Percentiles rank a stretch among this genome's conserved stretches.
Conservation (phyloP, 2,329 filamentous ascomycete genomes). For the Setomelanomma holmii region DNA sequence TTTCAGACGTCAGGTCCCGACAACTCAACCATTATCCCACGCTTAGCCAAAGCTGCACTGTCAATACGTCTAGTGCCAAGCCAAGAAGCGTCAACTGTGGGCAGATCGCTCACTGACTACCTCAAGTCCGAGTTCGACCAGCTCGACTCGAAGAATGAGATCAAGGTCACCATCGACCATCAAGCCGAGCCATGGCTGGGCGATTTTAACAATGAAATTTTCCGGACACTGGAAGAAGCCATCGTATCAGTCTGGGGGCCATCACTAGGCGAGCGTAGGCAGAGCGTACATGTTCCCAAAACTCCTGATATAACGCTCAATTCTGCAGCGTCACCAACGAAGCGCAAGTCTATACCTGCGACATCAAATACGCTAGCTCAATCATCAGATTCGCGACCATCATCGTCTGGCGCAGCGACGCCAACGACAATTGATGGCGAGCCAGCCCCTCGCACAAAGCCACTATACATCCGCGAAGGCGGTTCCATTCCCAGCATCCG, state of each 20-base stretch:
- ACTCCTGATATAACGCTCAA: slow-evolving; percentile 29
- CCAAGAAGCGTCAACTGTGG: slow-evolving; percentile 83
- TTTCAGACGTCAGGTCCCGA: slow-evolving; percentile 89
- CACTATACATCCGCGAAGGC: slow-evolving; percentile 93
- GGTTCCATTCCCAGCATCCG: slow-evolving; percentile 94
- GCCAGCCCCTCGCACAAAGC: slow-evolving; percentile 56
- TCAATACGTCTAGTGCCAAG: slow-evolving; percentile 93
- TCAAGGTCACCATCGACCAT: slow-evolving; percentile 87
- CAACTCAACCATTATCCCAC: slow-evolving; percentile 89
- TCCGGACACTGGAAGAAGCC: slow-evolving; percentile 84
- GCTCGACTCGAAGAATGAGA: slow-evolving; percentile 79
- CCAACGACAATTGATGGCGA: neutral
- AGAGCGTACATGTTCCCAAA: slow-evolving; percentile 8
- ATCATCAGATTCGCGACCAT: slow-evolving; percentile 24
- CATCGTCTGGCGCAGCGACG: slow-evolving; percentile 6
- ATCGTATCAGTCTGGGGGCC: slow-evolving; percentile 85
- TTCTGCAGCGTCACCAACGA: no score
- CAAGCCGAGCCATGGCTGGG: slow-evolving; percentile 96
- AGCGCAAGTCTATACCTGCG: slow-evolving; percentile 48
- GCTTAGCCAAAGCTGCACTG: slow-evolving; percentile 84
- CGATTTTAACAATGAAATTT: slow-evolving; percentile 88
- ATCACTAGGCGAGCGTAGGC: slow-evolving; percentile 44
- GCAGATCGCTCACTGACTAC: slow-evolving; percentile 70
- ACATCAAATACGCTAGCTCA: slow-evolving; percentile 61
- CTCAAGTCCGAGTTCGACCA: slow-evolving; percentile 73